phyloP scores from a whole-genome alignment of 108 stramenopile genomes.

The Pseudonitzschia multiseries region DNA sequence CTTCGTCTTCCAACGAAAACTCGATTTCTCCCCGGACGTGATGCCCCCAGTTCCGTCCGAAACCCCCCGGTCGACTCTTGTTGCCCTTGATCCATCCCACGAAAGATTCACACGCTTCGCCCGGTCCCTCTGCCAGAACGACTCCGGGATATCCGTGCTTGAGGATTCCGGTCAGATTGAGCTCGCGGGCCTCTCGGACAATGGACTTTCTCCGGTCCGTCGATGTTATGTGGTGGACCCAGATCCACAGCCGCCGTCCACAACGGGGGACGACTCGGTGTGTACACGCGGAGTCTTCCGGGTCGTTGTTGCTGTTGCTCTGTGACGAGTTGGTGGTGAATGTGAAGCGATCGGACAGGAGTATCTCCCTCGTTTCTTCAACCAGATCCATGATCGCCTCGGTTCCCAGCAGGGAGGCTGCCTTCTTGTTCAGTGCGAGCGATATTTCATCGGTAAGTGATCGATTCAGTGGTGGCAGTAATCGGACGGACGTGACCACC shows the following conservation, averaged over 20 bases:
- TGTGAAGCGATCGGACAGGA: neutral
- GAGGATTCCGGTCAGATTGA: slow-evolving; percentile 42
- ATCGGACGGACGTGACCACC: slow-evolving; percentile 27
- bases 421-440: slow-evolving; percentile 20
- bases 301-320: neutral
- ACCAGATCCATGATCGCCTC: slow-evolving; percentile 54
- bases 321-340: neutral
- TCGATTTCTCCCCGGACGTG: slow-evolving; percentile 54
- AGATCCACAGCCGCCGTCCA: slow-evolving; percentile 49
- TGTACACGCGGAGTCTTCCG: neutral
- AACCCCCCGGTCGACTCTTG: slow-evolving; percentile 57
- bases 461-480: slow-evolving; percentile 2
- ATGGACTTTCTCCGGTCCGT: slow-evolving; percentile 36
- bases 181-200: slow-evolving; percentile 40
- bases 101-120: slow-evolving; percentile 39
- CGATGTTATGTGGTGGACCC: slow-evolving; percentile 61
- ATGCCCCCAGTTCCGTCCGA: slow-evolving; percentile 66
- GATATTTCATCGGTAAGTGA: slow-evolving; percentile 34
- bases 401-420: slow-evolving; percentile 32
- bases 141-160: slow-evolving; percentile 62
- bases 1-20: neutral
- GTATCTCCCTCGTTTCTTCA: slow-evolving; percentile 35
- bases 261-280: neutral
- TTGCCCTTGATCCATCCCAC: slow-evolving; percentile 60
- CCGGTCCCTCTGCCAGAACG: slow-evolving; percentile 47